A percentile compares a stretch with the other conserved stretches of the same genome.
phyloP scores from a whole-genome alignment of 2,329 filamentous ascomycete species.

The Colletotrichum sp. region DNA sequence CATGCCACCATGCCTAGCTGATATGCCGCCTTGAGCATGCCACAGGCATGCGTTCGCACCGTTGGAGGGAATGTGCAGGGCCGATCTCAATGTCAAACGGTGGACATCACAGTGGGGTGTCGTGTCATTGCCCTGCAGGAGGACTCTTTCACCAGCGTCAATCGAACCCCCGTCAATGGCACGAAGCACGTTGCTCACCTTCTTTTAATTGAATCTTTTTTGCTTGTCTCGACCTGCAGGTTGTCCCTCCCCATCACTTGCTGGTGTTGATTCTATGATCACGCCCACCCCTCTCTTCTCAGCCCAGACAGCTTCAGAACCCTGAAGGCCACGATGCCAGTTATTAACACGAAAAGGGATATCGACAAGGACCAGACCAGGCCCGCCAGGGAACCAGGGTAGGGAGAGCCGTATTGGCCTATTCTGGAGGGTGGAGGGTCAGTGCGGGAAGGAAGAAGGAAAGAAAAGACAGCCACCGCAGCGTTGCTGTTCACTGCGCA shows the following conservation, averaged over 20 bases:
- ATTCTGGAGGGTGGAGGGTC: neutral
- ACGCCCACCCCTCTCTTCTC: neutral
- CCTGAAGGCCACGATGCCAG: conserved; percentile 3
- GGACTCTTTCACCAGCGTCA: neutral
- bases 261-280: neutral
- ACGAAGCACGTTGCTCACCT: neutral
- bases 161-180: neutral
- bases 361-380: conserved; percentile 3
- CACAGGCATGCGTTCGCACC: neutral
- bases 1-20: neutral
- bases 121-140: neutral
- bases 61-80: neutral
- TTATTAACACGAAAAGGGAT: neutral
- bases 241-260: neutral
- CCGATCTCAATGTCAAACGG: conserved; percentile 11
- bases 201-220: neutral
- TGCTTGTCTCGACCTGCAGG: neutral
- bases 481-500: neutral
- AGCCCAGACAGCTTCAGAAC: neutral
- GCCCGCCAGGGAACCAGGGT: neutral
- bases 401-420: neutral
- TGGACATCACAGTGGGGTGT: conserved; percentile 8
- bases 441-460: neutral
- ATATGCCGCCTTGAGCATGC: neutral
- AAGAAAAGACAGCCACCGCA: neutral